Conservation (phyloP, 2,329 filamentous ascomycete genomes). For the Diaporthe citriasiana region DNA sequence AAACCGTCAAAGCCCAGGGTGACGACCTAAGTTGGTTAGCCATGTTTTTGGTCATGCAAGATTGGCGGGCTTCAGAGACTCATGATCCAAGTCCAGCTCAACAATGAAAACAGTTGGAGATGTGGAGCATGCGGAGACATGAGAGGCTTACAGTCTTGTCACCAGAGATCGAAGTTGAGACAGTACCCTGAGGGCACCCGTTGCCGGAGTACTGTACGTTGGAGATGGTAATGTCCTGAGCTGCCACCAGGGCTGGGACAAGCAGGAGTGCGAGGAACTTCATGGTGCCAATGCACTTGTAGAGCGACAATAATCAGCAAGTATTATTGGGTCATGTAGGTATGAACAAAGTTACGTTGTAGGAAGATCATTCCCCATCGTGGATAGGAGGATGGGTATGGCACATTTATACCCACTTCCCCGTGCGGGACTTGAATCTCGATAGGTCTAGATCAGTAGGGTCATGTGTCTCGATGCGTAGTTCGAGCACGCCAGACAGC, state of each 20-base stretch:
- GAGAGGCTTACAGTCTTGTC: constrained; percentile 55
- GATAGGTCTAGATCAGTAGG: neutral
- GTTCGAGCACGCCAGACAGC: neutral
- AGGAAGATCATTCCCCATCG: constrained; percentile 31
- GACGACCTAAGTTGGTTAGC: constrained; percentile 52
- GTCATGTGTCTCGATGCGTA: neutral
- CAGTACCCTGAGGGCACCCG: constrained; percentile 59
- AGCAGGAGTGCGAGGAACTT: constrained; percentile 14
- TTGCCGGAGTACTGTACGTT: constrained; percentile 59
- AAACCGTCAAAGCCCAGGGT: constrained; percentile 63
- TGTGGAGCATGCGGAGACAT: neutral
- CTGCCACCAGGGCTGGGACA: constrained; percentile 11
- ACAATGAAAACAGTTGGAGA: neutral
- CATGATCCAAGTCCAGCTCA: constrained; percentile 32
- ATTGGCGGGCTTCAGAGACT: no score
- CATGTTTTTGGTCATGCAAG: neutral
- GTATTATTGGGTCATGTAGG: neutral
- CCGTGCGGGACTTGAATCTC: neutral
- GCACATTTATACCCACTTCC: constrained; percentile 18
- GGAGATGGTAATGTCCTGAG: constrained; percentile 54
- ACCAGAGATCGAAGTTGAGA: constrained; percentile 59
- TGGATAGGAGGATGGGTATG: constrained; percentile 9
- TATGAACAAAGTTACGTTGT: neutral
- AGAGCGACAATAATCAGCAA: neutral
- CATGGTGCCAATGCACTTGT: neutral